Conservation (phyloP, 139 green algal genomes). For the Ettlia oleoabundans region DNA sequence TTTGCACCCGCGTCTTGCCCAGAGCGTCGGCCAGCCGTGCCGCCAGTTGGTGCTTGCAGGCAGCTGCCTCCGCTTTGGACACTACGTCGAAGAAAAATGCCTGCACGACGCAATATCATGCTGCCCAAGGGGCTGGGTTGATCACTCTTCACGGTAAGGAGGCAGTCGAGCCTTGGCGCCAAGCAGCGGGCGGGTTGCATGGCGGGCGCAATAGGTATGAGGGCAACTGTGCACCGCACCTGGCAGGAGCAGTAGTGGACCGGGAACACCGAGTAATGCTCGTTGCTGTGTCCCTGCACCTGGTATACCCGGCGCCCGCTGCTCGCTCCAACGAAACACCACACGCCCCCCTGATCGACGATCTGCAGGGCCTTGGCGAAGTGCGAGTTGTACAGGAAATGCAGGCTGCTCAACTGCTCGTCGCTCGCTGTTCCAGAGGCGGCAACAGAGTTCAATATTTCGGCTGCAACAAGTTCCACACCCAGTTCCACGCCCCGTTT, state of each 20-base stretch:
- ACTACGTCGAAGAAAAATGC: constrained; percentile 85
- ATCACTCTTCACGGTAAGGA: neutral
- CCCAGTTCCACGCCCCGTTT: neutral
- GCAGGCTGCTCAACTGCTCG: constrained; percentile 55
- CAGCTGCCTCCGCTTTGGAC: constrained; percentile 59
- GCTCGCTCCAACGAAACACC: constrained; percentile 59
- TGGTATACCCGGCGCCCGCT: constrained; percentile 69
- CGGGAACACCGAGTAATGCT: constrained; percentile 78
- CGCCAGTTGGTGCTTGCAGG: constrained; percentile 94
- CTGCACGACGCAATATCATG: too few species aligned
- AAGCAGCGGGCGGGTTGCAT: neutral
- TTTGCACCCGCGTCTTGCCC: constrained; percentile 11
- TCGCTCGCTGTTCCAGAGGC: neutral
- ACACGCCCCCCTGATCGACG: constrained; percentile 71
- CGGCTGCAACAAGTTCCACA: neutral
- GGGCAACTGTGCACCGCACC: neutral
- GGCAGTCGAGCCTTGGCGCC: too few species aligned
- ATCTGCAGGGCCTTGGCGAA: constrained; percentile 75
- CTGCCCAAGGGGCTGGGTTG: neutral
- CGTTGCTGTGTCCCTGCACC: constrained; percentile 61
- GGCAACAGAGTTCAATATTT: neutral
- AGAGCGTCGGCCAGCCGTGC: constrained; percentile 63
- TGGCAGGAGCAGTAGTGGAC: constrained; percentile 87
- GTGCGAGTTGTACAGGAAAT: constrained; percentile 78
- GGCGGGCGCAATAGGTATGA: neutral